Evolutionary conservation across 305 asterid species (phyloP), one percentile per base, ranked within the genome.

Genomic region (Fraxinus velutina): DNA sequence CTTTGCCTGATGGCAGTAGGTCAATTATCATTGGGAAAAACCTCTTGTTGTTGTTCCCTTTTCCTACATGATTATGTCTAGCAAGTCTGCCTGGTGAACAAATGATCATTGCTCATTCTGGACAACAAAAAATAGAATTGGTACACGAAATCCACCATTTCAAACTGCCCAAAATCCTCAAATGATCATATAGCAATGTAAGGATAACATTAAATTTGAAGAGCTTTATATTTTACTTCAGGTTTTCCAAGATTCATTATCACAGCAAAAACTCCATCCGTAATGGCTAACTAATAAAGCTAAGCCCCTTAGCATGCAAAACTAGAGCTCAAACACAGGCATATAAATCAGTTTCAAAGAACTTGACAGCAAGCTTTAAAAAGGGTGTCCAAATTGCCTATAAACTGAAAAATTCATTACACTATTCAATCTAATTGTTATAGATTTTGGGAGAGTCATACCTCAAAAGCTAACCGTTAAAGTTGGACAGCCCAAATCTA

Each of bases 21-120:
- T 76, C 88, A 42, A 83, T 34, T 62, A 79, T 80, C 89, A 87
- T 84, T 79, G 68, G 78, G 77, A 81, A 78, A 81, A 24, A 36
- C 17, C 78, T 21, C 76, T 75, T 78, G 17, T 32, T 21, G 57
- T 10, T 22, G 21, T 33, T 44, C 33, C 78, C 47, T 8, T 50
- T 42, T 19, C 37, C 2, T 21, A 60, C 70, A 66, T 24, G 50
- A 78, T 34, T 21, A 32, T 8, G 29, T 44, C 19, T 62, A 42
- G 55, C 57, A 47, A 72, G 24, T 42, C 71, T 6, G 47, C 21
- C 34, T 60, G 74, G 29, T 83, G 4, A 24, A 66, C 68, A 36
- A 21, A 4, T 78, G 33, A 37, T 78, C 39, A 30, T 29, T 22
- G 62, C 21, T 15, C 52, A 62, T 33, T 10, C 70, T 10, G 2